Conservation (phyloP, 2,329 filamentous ascomycete genomes). For the Scolecobasidium constrictum region DNA sequence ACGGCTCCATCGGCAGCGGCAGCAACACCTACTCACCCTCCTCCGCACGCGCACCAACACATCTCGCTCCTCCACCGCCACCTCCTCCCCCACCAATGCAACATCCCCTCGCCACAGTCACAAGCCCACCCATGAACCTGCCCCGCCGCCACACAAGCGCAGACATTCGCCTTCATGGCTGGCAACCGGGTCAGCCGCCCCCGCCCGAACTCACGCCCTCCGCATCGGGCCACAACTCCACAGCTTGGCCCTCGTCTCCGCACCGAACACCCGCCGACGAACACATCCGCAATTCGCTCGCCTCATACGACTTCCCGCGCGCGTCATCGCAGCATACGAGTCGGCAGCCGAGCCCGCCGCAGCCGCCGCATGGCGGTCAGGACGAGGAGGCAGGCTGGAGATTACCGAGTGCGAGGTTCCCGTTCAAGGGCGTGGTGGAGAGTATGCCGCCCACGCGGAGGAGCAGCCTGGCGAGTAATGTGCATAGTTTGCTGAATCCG, state of each 20-base stretch:
- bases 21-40: conserved; percentile 59
- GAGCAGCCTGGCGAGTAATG: conserved; percentile 61
- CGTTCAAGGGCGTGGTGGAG: conserved; percentile 35
- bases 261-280: conserved; percentile 48
- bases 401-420: conserved; percentile 38
- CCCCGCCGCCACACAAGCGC: conserved; percentile 85
- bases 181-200: conserved; percentile 40
- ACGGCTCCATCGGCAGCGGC: conserved; percentile 68
- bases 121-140: conserved; percentile 53
- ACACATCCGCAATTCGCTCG: conserved; percentile 58
- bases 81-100: conserved; percentile 53
- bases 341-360: conserved; percentile 43
- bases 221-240: conserved; percentile 49
- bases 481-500: conserved; percentile 56
- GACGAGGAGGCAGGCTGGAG: conserved; percentile 38
- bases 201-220: conserved; percentile 50
- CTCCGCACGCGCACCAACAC: conserved; percentile 58
- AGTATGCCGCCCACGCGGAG: conserved; percentile 53
- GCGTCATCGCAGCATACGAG: conserved; percentile 32
- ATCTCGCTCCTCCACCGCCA: conserved; percentile 44
- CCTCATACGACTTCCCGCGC: conserved; percentile 56
- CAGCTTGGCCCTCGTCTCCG: conserved; percentile 58
- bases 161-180: conserved; percentile 67
- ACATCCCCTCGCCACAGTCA: conserved; percentile 44
- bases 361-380: conserved; percentile 13